phyloP scores from a whole-genome alignment of 257 asterid species.

The Nicotiana noctiflora region DNA sequence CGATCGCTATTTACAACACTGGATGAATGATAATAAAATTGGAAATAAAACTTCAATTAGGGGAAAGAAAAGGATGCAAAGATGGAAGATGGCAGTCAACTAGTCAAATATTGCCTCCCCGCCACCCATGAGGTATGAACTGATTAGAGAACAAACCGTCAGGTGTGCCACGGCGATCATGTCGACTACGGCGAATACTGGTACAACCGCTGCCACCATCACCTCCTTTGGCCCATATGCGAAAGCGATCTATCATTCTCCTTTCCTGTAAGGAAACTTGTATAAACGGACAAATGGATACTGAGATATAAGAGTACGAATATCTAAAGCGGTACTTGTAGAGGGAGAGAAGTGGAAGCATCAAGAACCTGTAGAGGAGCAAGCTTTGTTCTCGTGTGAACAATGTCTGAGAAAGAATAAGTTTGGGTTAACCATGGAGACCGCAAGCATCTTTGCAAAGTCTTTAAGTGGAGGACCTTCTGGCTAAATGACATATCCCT shows the following conservation, averaged over 20 bases:
- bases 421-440: constrained; percentile 34
- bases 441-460: constrained; percentile 23
- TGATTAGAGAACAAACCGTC: constrained; percentile 57
- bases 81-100: not conserved
- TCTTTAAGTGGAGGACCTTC: constrained; percentile 22
- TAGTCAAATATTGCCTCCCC: not conserved
- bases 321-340: not conserved
- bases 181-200: constrained; percentile 80
- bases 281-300: constrained; percentile 1
- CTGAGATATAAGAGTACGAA: not conserved
- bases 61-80: not conserved
- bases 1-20: no score
- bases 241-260: constrained; percentile 69
- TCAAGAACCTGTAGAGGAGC: constrained; percentile 72
- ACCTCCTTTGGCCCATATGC: constrained; percentile 89
- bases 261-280: constrained; percentile 58
- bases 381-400: constrained; percentile 39
- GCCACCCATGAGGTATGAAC: not conserved
- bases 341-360: not conserved
- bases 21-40: not conserved
- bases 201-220: constrained; percentile 93
- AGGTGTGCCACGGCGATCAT: constrained; percentile 72
- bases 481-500: constrained; percentile 34
- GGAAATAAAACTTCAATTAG: not conserved
- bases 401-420: constrained; percentile 46